Evolutionary conservation across 2,329 filamentous ascomycete species (phyloP).

Genomic region (Pseudogymnoascus verrucosus): DNA sequence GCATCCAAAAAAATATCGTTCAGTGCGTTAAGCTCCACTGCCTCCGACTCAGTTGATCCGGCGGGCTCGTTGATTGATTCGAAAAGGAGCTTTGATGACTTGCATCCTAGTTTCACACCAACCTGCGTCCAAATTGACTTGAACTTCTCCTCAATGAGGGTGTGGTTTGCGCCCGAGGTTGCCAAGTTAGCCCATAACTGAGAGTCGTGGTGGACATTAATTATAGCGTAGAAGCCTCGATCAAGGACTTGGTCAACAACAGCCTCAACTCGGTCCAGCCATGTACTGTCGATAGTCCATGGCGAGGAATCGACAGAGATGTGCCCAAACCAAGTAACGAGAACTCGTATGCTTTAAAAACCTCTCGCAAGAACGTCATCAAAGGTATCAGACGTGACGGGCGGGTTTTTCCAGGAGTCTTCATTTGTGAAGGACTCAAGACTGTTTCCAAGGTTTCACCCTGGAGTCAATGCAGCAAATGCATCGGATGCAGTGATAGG

Average conservation of each 20-base stretch:
- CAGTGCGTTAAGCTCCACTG: slow-evolving; percentile 27
- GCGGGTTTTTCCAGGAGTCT: background rate
- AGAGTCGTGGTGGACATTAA: slow-evolving; percentile 53
- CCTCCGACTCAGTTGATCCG: slow-evolving; percentile 42
- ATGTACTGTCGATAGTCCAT: slow-evolving; percentile 27
- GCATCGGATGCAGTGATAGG: background rate
- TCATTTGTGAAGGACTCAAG: background rate
- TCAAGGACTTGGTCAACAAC: slow-evolving; percentile 48
- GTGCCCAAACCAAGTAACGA: background rate
- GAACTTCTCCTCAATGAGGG: slow-evolving; percentile 48
- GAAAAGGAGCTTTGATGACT: slow-evolving; percentile 45
- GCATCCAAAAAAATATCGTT: background rate
- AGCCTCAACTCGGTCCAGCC: slow-evolving; percentile 49
- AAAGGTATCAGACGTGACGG: background rate
- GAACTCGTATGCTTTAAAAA: background rate
- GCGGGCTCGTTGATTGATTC: slow-evolving; percentile 54
- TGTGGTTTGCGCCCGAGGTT: slow-evolving; percentile 36
- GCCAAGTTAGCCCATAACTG: slow-evolving; percentile 51
- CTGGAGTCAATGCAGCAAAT: background rate
- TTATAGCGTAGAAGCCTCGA: slow-evolving; percentile 43
- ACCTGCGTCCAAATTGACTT: slow-evolving; percentile 50
- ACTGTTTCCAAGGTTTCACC: background rate
- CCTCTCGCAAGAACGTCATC: background rate
- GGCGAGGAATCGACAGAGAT: background rate
- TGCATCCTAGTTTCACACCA: slow-evolving; percentile 44